Evolutionary conservation across 805 yeast genomes (phyloP), one percentile per base, ranked within the genome.

Genomic region (Metschnikowia anglica): DNA sequence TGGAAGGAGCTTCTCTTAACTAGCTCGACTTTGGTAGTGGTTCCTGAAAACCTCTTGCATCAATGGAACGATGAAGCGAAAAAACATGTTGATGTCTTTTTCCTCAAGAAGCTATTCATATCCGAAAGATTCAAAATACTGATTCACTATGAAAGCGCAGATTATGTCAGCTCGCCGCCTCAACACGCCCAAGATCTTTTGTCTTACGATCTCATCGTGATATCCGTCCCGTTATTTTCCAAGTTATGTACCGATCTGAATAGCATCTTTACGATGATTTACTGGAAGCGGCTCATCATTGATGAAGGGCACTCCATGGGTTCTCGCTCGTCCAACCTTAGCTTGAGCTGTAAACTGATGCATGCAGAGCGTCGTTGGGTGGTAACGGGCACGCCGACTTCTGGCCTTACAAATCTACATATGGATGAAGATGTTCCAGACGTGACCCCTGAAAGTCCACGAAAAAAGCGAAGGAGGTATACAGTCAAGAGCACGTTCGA

Each of bases 331-430:
- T 71, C 85, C 0, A 66, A 76, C 37, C 70, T 77, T 0, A 81
- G 77, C 6, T 54, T 60, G 7, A 55, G 79, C 25, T 79, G 85
- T 15, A 68, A 66, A 25, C 61, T 65, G 17, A 54, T 84, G 34
- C 58, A 62, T 36, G 76, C 77, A 7, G 90, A 83, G 53, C 68
- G 88, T 38, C 71, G 77, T 46, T 83, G 90, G 90, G 80, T 82
- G 0, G 86, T 83, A 1, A 79, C 85, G 0, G 89, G 90, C 23
- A 83, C 90, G 0, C 89, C 89, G 4, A 83, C 88, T 0, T 73
- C 85, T 0, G 90, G 90, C 0, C 62, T 83, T 39, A 81, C 88
- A 0, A 73, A 72, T 33, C 55, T 80, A 6, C 76, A 79, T 48
- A 73, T 81, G 68, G 68, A 68, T 39, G 71, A 70, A 39, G 56